Percentiles rank a stretch among this genome's conserved stretches.
These are phyloP conservation scores for Calonectria henricotiae DNA, from an alignment of 2,329 filamentous ascomycete species.

Conservation along the genomic window DNA sequence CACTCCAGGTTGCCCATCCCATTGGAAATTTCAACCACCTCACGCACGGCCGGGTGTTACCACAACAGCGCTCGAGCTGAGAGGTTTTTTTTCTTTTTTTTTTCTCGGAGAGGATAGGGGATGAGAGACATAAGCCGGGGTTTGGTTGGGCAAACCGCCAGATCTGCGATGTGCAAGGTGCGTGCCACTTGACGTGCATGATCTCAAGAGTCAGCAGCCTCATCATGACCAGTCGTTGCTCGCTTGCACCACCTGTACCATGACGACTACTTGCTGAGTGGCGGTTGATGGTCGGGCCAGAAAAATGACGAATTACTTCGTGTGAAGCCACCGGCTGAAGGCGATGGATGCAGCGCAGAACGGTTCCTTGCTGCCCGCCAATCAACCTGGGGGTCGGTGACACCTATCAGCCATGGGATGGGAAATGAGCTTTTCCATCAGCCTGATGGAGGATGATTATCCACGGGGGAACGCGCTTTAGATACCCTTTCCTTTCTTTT, in stretches of 20 bases:
- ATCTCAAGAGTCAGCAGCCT: constrained; percentile 52
- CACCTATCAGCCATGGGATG: not conserved
- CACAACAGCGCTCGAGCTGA: constrained; percentile 38
- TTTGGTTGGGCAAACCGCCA: constrained; percentile 43
- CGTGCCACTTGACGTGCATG: constrained; percentile 52
- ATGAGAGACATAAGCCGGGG: constrained; percentile 39
- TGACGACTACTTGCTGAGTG: constrained; percentile 38
- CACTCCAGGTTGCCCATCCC: constrained; percentile 44
- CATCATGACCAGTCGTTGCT: constrained; percentile 49
- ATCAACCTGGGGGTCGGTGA: not conserved
- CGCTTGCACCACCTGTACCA: constrained; percentile 48
- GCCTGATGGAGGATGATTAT: not conserved
- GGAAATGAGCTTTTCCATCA: not conserved
- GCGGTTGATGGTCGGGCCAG: constrained; percentile 28
- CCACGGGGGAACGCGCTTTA: not conserved
- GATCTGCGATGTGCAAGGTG: constrained; percentile 50
- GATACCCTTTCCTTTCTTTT: not conserved
- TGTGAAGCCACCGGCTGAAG: constrained; percentile 6
- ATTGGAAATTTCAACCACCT: constrained; percentile 47
- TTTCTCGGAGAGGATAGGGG: constrained; percentile 9
- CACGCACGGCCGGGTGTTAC: constrained; percentile 47
- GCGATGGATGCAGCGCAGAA: not conserved
- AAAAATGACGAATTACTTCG: not conserved
- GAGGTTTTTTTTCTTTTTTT: constrained; percentile 26
- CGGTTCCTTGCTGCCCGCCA: constrained; percentile 11